phyloP scores from a whole-genome alignment of 116 monocot genomes.

The Cymodocea nodosa region DNA sequence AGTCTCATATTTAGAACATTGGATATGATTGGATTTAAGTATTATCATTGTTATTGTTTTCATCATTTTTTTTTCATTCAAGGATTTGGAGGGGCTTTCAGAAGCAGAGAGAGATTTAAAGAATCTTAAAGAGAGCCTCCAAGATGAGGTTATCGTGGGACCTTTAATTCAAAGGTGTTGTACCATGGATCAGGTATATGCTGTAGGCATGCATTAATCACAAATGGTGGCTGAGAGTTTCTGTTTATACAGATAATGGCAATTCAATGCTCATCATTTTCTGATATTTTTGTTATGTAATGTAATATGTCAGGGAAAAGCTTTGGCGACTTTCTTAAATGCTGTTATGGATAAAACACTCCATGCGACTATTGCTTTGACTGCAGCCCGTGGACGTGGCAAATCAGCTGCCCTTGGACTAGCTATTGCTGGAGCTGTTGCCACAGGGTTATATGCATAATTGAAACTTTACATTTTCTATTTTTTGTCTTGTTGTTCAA shows the following conservation, averaged over 20 bases:
- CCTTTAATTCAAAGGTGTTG: conserved; percentile 79
- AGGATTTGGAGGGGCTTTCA: conserved; percentile 80
- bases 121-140: conserved; percentile 77
- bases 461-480: background rate
- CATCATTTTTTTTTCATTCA: conserved; percentile 1
- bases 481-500: conserved; percentile 6
- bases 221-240: background rate
- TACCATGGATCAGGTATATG: conserved; percentile 82
- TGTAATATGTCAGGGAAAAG: conserved; percentile 46
- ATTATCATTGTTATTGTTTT: background rate
- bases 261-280: background rate
- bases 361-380: conserved; percentile 75
- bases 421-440: conserved; percentile 87
- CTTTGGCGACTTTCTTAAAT: conserved; percentile 76
- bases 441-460: conserved; percentile 47
- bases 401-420: conserved; percentile 98
- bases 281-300: background rate
- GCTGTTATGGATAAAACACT: conserved; percentile 78
- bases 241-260: background rate
- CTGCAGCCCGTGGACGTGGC: conserved; percentile 90
- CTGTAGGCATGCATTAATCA: background rate
- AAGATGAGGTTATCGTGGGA: conserved; percentile 73
- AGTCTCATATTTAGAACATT: no score
- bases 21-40: background rate
- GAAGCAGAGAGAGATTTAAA: conserved; percentile 67